Base-by-base conservation (phyloP, 345 rosid species). In the Eucalyptus brandiana region DNA sequence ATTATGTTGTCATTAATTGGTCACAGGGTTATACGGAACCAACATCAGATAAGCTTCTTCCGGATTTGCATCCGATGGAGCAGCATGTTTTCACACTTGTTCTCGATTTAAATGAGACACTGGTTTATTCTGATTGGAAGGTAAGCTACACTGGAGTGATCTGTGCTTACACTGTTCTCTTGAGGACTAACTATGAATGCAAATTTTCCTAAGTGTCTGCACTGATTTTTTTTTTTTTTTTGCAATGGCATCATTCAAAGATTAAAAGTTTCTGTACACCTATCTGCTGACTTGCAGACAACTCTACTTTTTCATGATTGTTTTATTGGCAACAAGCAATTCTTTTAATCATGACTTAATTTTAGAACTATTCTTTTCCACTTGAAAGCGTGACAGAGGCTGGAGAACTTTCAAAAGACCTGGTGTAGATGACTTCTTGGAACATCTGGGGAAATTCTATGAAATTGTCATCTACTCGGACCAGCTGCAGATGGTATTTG, bases 371-470 rank as follows among this genome's bases (percentile, higher is more conserved):
- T 72, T 67, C 42, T 48, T 44, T 91, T 88, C 88, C 87, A 87
- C 69, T 56, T 48, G 90, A 42, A 90, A 97, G 99, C 97, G 99
- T 65, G 99, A 97, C n/a, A 96, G 97, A 93, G 99, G 99, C 87
- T 98, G 99, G 99, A 92, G 98, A 67, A 98, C 99, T 37, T 98
- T 96, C 94, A 98, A 98, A 96, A 92, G 99, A 89, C 99, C 99
- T 86, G 99, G 99, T 90, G 97, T 97, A 58, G 99, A 97, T 91
- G 96, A 95, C 89, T 98, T 98, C 93, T 91, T 98, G 95, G 98
- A 98, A 90, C 99, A 98, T 89, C 95, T 98, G 90, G 94, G 91
- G 6, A 95, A 94, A 92, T 95, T 93, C 89, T 97, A 95, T 86
- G 99, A 98, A 94, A 94, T 98, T 91, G 93, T 98, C 28, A 95